Evolutionary conservation across 2,329 filamentous ascomycete species (phyloP), one percentile per base, ranked within the genome.

Genomic region (Claviceps capensis): DNA sequence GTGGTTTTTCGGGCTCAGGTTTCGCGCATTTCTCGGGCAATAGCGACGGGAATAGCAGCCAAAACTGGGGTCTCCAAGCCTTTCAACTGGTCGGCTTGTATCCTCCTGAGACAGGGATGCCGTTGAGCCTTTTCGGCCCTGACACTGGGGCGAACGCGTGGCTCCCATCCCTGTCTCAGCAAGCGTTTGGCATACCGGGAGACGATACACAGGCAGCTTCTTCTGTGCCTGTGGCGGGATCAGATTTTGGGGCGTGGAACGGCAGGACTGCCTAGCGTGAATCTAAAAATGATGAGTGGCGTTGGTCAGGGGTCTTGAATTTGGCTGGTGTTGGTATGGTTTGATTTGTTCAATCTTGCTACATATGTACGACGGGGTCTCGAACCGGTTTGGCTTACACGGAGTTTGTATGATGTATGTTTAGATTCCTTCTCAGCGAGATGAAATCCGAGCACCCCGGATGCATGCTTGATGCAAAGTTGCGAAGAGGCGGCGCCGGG

Each of bases 221-320:
- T 17, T 19, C 42, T 44, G 34, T 30, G 23, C 49, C 49, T 51
- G 19, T 51, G 51, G 49, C 30, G 37, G 49, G n/a, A 44, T 38
- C 47, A 37, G 17, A 42, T 30, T 37, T 23, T 37, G 19, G 38
- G 23, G 17, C 19, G 14, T 19, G 38, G 22, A 30, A 23, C 19
- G 19, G 16, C 47, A 22, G 36, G 23, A 41, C 16, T 11, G 16
- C 16, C 36, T 26, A 19, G 3, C 17, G 19, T 42, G 22, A n/a
- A 16, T 34, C 26, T 41, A 38, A 38, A 13, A 17, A 19, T 38
- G 23, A 16, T 16, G 22, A 16, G 22, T n/a, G 11, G 37, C 22
- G 47, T 7, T 8, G 6, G 34, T 36, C 17, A 4, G 26, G 11
- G 40, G n/a, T 14, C 2, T 17, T 34, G 30, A 11, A 34, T 34